phyloP scores from a whole-genome alignment of 2,329 filamentous ascomycete genomes.

The Fusarium decemcellulare region DNA sequence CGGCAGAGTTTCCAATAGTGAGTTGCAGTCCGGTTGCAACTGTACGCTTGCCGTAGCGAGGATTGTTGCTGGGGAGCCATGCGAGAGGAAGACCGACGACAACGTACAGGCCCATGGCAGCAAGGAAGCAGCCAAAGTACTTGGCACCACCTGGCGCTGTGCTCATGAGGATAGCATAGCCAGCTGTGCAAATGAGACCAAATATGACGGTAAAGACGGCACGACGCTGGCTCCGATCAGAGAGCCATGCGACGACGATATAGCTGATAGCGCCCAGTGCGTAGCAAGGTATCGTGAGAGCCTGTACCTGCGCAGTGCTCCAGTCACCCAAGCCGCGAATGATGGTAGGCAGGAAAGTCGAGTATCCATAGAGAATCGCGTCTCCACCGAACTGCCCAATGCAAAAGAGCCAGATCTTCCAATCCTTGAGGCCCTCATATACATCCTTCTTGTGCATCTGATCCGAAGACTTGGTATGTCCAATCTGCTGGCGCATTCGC shows the following conservation, averaged over 20 bases:
- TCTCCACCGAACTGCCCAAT: slow-evolving; percentile 73
- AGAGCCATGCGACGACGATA: slow-evolving; percentile 68
- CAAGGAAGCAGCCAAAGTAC: slow-evolving; percentile 74
- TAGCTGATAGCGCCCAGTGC: slow-evolving; percentile 73
- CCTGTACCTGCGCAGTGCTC: slow-evolving; percentile 63
- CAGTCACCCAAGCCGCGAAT: slow-evolving; percentile 70
- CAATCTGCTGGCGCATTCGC: slow-evolving; percentile 48
- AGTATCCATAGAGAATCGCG: slow-evolving; percentile 74
- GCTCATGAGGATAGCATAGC: slow-evolving; percentile 72
- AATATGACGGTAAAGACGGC: slow-evolving; percentile 68
- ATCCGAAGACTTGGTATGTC: slow-evolving; percentile 47
- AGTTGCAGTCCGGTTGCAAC: slow-evolving; percentile 73
- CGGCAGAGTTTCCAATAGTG: slow-evolving; percentile 74
- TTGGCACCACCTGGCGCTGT: slow-evolving; percentile 66
- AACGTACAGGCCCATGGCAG: slow-evolving; percentile 73
- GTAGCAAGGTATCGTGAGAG: slow-evolving; percentile 79
- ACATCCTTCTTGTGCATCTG: slow-evolving; percentile 67
- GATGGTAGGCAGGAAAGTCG: slow-evolving; percentile 77
- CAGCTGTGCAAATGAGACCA: slow-evolving; percentile 64
- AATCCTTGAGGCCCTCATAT: slow-evolving; percentile 68
- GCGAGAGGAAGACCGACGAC: slow-evolving; percentile 55
- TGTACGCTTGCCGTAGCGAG: slow-evolving; percentile 75
- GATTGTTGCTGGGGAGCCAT: slow-evolving; percentile 69
- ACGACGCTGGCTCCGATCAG: slow-evolving; percentile 70
- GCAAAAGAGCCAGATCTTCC: slow-evolving; percentile 73